phyloP scores from a whole-genome alignment of 1,284 basidiomycete genomes.

The Sphaerobolus stellatus region DNA sequence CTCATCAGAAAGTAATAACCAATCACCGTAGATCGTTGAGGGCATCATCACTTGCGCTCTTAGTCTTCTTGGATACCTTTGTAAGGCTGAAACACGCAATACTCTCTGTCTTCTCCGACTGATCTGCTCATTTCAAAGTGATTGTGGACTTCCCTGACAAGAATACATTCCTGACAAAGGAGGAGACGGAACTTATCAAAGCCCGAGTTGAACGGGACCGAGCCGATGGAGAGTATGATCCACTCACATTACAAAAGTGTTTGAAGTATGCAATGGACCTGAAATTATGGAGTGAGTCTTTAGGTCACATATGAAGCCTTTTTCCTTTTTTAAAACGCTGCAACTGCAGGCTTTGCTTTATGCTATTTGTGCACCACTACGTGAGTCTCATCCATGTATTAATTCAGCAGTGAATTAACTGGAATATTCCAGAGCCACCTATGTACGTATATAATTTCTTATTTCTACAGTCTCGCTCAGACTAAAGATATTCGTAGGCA shows the following conservation, averaged over 20 bases:
- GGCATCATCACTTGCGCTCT: slow-evolving; percentile 12
- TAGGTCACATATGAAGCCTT: neutral
- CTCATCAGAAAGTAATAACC: neutral
- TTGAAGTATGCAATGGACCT: slow-evolving; percentile 10
- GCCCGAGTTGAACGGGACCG: slow-evolving; percentile 12
- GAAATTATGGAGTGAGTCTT: slow-evolving; percentile 9
- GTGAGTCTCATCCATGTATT: neutral
- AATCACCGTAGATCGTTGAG: slow-evolving; percentile 12
- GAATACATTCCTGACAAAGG: slow-evolving; percentile 13
- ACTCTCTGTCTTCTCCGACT: neutral
- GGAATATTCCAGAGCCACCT: slow-evolving; percentile 3
- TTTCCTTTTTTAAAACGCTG: neutral
- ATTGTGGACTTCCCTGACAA: slow-evolving; percentile 17
- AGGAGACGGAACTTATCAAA: slow-evolving; percentile 13
- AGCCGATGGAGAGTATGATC: slow-evolving; percentile 10
- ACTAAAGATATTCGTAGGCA: neutral
- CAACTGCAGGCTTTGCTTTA: slow-evolving; percentile 4
- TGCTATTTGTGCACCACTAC: slow-evolving; percentile 10
- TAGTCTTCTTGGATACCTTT: slow-evolving; percentile 8
- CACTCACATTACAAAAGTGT: slow-evolving; percentile 9
- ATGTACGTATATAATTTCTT: slow-evolving; percentile 7
- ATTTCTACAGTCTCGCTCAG: neutral
- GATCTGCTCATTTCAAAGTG: neutral
- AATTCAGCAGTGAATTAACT: too few species aligned
- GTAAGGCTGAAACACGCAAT: neutral